Base-by-base conservation (phyloP, 495 filamentous ascomycete genomes). In the Apodospora peruviana region DNA sequence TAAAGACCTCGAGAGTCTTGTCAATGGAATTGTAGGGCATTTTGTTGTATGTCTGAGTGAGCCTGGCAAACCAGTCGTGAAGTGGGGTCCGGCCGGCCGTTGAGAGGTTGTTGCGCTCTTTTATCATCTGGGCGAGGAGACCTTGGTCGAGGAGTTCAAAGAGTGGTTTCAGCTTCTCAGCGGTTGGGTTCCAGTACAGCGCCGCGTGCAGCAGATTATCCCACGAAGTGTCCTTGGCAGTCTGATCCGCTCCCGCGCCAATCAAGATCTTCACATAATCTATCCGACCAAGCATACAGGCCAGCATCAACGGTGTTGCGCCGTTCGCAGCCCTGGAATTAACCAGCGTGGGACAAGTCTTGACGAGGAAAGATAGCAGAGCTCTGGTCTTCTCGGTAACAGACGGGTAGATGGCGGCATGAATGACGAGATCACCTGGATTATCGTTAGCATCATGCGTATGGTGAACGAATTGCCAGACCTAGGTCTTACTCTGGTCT, bases 231-330 rank as follows among this genome's bases (percentile, higher is more conserved):
- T 82, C 78, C 10, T 78, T 80, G 24, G 64, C 59, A 0, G 74
- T 70, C 51, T 86, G 84, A 55, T 88, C 76, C 3, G 85, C 85
- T 12, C 84, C 85, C 12, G 78, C 79, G 0, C 71, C 58, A 50
- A 88, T 73, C 8, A 91, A 70, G 1, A 78, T 66, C 43, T 74
- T 74, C n/a, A 76, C 84, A 14, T 73, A 72, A 1, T 77, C 64
- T 5, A 69, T 41, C 16, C 78, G 73, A 8, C 75, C 71, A 4
- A 77, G 56, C 2, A 63, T 58, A 45, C 78, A 79, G 2, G 86
- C 80, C 10, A 84, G 48, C 37, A 75, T 68, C 3, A 90, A 71
- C 1, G 85, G 85, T 4, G 83, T 88, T 42, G 69, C 65, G 2
- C 81, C 80, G 35, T 68, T 51, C 2, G 55, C 48, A 0, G 79